Evolutionary conservation across 306 rosid genomes (phyloP).

Genomic region (Vachellia collinsii): DNA sequence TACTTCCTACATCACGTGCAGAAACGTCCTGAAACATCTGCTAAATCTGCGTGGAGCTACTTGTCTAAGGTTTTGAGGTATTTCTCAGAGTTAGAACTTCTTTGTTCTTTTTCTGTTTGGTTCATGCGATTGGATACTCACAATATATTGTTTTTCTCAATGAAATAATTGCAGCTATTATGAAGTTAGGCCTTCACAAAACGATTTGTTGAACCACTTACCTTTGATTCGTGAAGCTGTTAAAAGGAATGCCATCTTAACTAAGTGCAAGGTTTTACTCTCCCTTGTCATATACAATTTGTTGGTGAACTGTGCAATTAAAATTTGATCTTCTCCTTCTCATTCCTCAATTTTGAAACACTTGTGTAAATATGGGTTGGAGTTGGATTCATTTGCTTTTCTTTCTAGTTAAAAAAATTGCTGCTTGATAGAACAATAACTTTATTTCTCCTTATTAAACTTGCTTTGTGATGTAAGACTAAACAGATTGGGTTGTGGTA

Average conservation of each 20-base stretch:
- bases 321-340: slow-evolving; percentile 10
- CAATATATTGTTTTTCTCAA: neutral
- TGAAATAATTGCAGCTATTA: slow-evolving; percentile 54
- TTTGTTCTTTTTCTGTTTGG: neutral
- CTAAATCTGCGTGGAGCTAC: slow-evolving; percentile 74
- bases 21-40: slow-evolving; percentile 61
- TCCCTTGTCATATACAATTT: slow-evolving; percentile 20
- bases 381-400: slow-evolving; percentile 1
- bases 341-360: slow-evolving; percentile 8
- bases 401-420: slow-evolving; percentile 11
- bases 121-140: slow-evolving; percentile 12
- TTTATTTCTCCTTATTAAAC: neutral
- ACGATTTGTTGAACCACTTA: slow-evolving; percentile 43
- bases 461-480: neutral
- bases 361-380: slow-evolving; percentile 31
- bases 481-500: slow-evolving; percentile 15
- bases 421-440: neutral
- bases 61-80: slow-evolving; percentile 76
- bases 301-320: slow-evolving; percentile 30
- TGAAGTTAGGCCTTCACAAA: slow-evolving; percentile 43
- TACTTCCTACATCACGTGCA: slow-evolving; percentile 59
- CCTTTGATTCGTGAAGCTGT: slow-evolving; percentile 46
- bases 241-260: slow-evolving; percentile 36
- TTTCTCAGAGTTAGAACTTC: slow-evolving; percentile 11
- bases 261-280: slow-evolving; percentile 60